Conservation (phyloP, 306 rosid genomes). For the Luffa aegyptiaca region DNA sequence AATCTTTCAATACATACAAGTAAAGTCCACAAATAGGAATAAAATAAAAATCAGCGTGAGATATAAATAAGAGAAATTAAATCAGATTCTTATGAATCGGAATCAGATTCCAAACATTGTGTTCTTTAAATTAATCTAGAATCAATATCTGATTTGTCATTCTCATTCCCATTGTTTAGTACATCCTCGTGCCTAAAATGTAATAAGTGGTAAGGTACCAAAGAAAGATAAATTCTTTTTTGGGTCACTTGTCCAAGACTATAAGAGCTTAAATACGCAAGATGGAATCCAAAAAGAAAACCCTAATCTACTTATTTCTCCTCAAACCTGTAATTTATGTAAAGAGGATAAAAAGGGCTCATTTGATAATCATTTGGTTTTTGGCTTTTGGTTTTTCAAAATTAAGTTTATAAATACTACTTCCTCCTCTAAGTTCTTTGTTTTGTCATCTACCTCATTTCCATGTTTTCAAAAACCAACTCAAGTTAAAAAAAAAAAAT, state of each 20-base stretch:
- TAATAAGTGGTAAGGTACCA: background rate
- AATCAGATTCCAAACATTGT: background rate
- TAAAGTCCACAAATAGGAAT: background rate
- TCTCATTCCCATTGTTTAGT: background rate
- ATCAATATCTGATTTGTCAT: background rate
- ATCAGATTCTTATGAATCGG: too few relatives aligned
- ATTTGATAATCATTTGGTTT: too few relatives aligned
- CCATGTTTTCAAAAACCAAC: too few relatives aligned
- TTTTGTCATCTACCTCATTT: too few relatives aligned
- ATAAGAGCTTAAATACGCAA: background rate
- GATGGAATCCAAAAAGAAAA: background rate
- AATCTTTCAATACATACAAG: background rate
- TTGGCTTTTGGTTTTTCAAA: too few relatives aligned
- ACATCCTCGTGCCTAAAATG: background rate
- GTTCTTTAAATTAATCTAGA: background rate
- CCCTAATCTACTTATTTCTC: background rate
- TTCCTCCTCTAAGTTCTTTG: too few relatives aligned
- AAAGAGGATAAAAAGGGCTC: background rate
- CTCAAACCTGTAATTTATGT: background rate
- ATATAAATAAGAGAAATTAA: background rate
- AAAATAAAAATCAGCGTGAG: background rate
- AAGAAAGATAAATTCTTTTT: background rate
- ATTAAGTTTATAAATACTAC: too few relatives aligned
- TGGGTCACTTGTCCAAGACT: background rate
- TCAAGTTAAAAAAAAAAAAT: too few relatives aligned